These are phyloP conservation scores for Cyberlindnera japonica DNA, from an alignment of 805 yeast species.

Conservation along the genomic window DNA sequence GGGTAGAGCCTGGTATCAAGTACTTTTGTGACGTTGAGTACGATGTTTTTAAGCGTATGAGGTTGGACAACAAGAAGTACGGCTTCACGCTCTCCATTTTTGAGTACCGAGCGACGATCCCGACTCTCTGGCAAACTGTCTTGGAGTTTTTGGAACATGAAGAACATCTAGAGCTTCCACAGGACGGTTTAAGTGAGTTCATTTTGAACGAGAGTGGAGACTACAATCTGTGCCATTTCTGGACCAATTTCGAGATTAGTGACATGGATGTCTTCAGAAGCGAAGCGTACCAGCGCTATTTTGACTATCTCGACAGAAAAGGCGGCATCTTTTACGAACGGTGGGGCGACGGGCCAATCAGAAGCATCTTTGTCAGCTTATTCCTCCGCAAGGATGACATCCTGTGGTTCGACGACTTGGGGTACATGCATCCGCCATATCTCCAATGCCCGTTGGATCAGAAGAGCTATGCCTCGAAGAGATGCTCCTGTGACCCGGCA, in stretches of 20 bases:
- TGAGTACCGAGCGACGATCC: slow-evolving; percentile 50
- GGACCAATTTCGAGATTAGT: slow-evolving; percentile 91
- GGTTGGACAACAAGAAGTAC: slow-evolving; percentile 57
- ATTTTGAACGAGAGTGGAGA: slow-evolving; percentile 62
- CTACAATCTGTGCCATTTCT: slow-evolving; percentile 85
- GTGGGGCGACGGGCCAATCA: slow-evolving; percentile 93
- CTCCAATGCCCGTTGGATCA: slow-evolving; percentile 73
- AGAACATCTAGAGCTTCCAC: slow-evolving; percentile 33
- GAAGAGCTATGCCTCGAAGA: slow-evolving; percentile 48
- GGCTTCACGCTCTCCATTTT: slow-evolving; percentile 74
- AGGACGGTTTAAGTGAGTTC: slow-evolving; percentile 64
- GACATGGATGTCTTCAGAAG: slow-evolving; percentile 70
- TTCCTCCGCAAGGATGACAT: slow-evolving; percentile 61
- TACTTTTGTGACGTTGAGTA: slow-evolving; percentile 67
- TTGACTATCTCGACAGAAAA: slow-evolving; percentile 62
- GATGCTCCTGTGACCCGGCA: slow-evolving; percentile 70
- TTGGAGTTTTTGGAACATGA: slow-evolving; percentile 31
- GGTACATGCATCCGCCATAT: slow-evolving; percentile 75
- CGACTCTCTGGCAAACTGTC: slow-evolving; percentile 54
- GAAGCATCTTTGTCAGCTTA: slow-evolving; percentile 74
- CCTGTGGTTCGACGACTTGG: slow-evolving; percentile 76
- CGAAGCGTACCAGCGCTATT: slow-evolving; percentile 64
- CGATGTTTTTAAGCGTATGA: slow-evolving; percentile 55
- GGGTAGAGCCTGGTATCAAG: slow-evolving; percentile 81
- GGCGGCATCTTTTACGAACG: slow-evolving; percentile 89